Percentiles rank a stretch among this genome's conserved stretches.
phyloP scores from a whole-genome alignment of 768 basidiomycete genomes.

The Macrolepiota fuliginosa region DNA sequence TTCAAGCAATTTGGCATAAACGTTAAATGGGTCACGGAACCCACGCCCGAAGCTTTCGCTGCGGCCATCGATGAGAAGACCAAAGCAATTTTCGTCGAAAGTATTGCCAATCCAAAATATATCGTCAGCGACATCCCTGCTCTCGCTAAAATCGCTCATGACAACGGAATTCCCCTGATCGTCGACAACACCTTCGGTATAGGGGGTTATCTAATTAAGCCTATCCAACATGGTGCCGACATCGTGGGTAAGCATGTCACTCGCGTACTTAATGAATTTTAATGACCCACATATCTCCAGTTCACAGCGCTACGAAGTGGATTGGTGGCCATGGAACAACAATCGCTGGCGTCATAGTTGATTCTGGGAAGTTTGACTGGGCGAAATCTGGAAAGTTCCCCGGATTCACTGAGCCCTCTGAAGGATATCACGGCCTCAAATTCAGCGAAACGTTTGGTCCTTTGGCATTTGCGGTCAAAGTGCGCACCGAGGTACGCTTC shows the following conservation, averaged over 20 bases:
- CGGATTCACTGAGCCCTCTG: slow-evolving; percentile 68
- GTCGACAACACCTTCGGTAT: slow-evolving; percentile 83
- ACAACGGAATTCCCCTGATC: slow-evolving; percentile 69
- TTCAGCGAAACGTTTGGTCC: slow-evolving; percentile 68
- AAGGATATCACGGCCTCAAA: slow-evolving; percentile 72
- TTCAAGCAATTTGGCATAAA: slow-evolving; percentile 68
- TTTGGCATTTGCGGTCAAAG: slow-evolving; percentile 61
- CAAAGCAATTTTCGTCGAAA: slow-evolving; percentile 74
- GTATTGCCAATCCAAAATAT: slow-evolving; percentile 79
- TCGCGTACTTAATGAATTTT: too few relatives aligned
- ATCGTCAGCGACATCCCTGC: slow-evolving; percentile 64
- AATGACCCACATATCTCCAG: slow-evolving; percentile 23
- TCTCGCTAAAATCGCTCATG: slow-evolving; percentile 74
- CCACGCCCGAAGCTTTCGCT: slow-evolving; percentile 54
- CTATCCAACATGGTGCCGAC: slow-evolving; percentile 75
- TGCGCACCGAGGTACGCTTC: slow-evolving; percentile 47
- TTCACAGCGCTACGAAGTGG: slow-evolving; percentile 85
- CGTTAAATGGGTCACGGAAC: slow-evolving; percentile 59
- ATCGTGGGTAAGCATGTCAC: slow-evolving; percentile 53
- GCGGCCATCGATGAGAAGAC: slow-evolving; percentile 76
- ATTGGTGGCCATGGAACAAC: slow-evolving; percentile 81
- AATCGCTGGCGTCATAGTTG: slow-evolving; percentile 74
- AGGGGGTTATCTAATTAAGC: slow-evolving; percentile 70
- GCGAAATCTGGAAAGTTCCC: slow-evolving; percentile 66
- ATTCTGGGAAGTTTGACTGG: slow-evolving; percentile 78